phyloP scores from a whole-genome alignment of 305 asterid genomes.

The Solanum aculeatissimum region DNA sequence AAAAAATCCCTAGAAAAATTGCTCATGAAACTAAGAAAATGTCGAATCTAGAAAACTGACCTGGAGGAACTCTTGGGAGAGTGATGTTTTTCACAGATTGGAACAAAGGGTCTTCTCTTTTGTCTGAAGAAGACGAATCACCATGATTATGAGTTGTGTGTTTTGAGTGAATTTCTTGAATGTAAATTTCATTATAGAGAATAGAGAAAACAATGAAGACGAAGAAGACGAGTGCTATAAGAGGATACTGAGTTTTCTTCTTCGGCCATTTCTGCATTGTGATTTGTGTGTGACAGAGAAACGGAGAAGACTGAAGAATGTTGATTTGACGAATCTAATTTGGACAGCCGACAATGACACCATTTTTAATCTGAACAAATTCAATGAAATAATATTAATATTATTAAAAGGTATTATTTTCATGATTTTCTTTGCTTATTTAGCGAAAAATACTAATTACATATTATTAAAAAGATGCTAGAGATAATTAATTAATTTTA shows the following conservation, averaged over 20 bases:
- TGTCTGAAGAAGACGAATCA: constrained; percentile 3
- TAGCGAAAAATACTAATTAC: neutral
- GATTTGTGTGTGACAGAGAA: neutral
- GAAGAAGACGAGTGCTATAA: constrained; percentile 37
- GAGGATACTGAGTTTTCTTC: constrained; percentile 51
- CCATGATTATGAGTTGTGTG: neutral
- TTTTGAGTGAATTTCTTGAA: constrained; percentile 33
- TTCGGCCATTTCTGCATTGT: constrained; percentile 53
- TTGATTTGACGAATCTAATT: neutral
- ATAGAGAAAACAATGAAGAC: constrained; percentile 41
- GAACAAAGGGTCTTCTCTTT: constrained; percentile 9
- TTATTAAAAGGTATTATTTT: neutral
- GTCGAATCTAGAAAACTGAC: constrained; percentile 11
- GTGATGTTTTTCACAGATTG: constrained; percentile 11
- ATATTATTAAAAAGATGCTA: too few species aligned
- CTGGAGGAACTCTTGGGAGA: constrained; percentile 24
- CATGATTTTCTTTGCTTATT: neutral
- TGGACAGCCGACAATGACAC: neutral
- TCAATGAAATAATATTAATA: neutral
- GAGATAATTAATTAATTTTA: too few species aligned
- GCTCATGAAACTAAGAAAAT: neutral
- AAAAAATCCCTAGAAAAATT: neutral
- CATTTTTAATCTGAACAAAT: neutral
- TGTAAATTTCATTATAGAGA: constrained; percentile 41
- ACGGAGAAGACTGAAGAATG: neutral